Conservation (phyloP, 176 grass and related monocot genomes). For the Poa annua region DNA sequence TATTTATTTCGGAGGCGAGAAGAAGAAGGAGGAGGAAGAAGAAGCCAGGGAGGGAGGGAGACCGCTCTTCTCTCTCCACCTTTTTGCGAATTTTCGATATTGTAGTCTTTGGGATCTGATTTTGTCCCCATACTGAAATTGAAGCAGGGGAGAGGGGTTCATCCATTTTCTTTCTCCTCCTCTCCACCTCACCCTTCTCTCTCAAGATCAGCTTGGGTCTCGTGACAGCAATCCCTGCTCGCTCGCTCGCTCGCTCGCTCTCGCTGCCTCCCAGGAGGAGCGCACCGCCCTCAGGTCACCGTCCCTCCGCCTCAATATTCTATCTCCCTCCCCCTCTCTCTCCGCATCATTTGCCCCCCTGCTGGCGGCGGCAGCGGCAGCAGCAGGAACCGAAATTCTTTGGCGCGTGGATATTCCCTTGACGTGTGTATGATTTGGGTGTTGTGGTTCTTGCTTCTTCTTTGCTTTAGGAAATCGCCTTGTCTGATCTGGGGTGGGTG, state of each 20-base stretch:
- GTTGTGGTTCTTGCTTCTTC: constrained; percentile 45
- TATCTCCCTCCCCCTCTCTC: constrained; percentile 7
- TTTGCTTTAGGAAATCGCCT: constrained; percentile 34
- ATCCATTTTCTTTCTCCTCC: constrained; percentile 40
- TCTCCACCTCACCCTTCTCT: not conserved
- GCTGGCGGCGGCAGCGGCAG: constrained; percentile 31
- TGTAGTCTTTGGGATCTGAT: constrained; percentile 67
- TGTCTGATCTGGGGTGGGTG: constrained; percentile 47
- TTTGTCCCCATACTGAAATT: constrained; percentile 62
- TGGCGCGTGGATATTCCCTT: constrained; percentile 32
- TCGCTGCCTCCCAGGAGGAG: constrained; percentile 69
- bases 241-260: constrained; percentile 42
- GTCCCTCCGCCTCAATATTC: constrained; percentile 42
- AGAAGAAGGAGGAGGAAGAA: not conserved
- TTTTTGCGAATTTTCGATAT: constrained; percentile 36
- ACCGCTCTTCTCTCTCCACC: constrained; percentile 18
- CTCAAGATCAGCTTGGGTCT: constrained; percentile 56
- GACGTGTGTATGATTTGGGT: constrained; percentile 39
- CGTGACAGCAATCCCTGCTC: constrained; percentile 50
- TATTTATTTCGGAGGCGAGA: not conserved
- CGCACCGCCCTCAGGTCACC: constrained; percentile 66
- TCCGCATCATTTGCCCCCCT: constrained; percentile 47
- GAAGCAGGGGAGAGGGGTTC: not conserved
- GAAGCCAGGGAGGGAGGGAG: not conserved
- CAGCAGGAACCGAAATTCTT: constrained; percentile 33